phyloP scores from a whole-genome alignment of 2,329 filamentous ascomycete species.

The Penicillium sp. region DNA sequence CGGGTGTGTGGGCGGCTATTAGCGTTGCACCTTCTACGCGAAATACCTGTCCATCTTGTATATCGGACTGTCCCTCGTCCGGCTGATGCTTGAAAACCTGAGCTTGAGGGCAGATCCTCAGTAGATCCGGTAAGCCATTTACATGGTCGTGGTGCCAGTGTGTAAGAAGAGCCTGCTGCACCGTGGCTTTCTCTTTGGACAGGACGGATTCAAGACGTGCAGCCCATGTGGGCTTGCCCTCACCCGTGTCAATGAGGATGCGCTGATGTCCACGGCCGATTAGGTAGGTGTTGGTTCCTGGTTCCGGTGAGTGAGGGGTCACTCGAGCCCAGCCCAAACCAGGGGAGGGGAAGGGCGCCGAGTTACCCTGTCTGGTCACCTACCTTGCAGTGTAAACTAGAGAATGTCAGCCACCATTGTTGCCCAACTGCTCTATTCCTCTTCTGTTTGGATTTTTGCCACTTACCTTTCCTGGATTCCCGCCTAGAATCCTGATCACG shows the following conservation, averaged over 20 bases:
- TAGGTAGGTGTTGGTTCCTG: conserved; percentile 91
- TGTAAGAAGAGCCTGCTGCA: conserved; percentile 74
- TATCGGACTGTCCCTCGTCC: conserved; percentile 50
- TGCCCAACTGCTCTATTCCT: neutral
- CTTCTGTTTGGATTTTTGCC: conserved; percentile 10
- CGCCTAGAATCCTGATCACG: conserved; percentile 81
- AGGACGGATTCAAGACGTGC: conserved; percentile 65
- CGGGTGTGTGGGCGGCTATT: conserved; percentile 66
- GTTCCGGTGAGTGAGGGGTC: neutral
- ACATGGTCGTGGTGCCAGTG: conserved; percentile 93
- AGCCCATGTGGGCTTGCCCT: conserved; percentile 76
- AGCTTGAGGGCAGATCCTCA: conserved; percentile 62
- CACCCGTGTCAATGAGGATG: conserved; percentile 86
- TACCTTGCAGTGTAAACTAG: conserved; percentile 62
- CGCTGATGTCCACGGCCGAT: conserved; percentile 72
- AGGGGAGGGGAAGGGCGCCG: neutral
- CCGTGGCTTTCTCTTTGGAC: conserved; percentile 63
- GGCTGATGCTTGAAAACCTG: conserved; percentile 68
- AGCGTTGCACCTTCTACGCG: conserved; percentile 59
- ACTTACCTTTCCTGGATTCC: conserved; percentile 79
- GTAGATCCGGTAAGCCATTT: conserved; percentile 71
- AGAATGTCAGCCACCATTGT: conserved; percentile 11
- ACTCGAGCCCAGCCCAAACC: neutral
- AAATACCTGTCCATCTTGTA: conserved; percentile 58
- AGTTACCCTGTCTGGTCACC: conserved; percentile 3